Evolutionary conservation across 2,329 filamentous ascomycete genomes (phyloP), one percentile per base, ranked within the genome.

Genomic region (Ceratocystis variospora): DNA sequence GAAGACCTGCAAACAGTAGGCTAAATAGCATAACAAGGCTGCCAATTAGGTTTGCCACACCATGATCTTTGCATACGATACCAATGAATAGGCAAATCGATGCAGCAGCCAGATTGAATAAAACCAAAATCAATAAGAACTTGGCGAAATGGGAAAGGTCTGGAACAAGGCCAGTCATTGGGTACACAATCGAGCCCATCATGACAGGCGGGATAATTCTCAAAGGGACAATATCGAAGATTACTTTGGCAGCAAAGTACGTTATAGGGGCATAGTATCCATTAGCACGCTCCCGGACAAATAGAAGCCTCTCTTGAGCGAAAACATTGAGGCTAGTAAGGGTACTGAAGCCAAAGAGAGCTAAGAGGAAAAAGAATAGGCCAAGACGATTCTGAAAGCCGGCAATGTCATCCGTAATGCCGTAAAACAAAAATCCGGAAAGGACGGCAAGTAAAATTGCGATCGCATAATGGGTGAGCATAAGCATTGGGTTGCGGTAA

Each of bases 391-490:
- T 99, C 75, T 99, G 94, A 82, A 99, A 99, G 44, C 95, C 94
- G 69, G 90, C 88, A 71, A 99, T 96, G 72, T 99, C 92, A 72
- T 96, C 91, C 0, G 92, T 96, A 61, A 99, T 80, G 1, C 93
- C 94, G 72, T 97, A 99, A 79, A 97, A 99, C 12, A 99, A 82
- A 76, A 89, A 97, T 2, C 94, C 94, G 1, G 93, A 92, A 67
- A 99, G 88, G 4, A 97, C 93, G 1, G 92, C 94, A 5, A 99
- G 83, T 0, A 97, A 78, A 68, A 99, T 97, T 6, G 94, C 91
- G 70, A 96, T 97, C 46, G 94, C 94, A 73, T 97, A 99, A 76
- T 99, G 94, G 0, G 92, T 96, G 67, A 99, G 83, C 94, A 99
- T 99, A 68, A 99, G 79, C 83, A 97, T 92, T 1, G 94, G 94